Conservation (phyloP, 2,329 filamentous ascomycete genomes). For the Sporothrix brasiliensis region DNA sequence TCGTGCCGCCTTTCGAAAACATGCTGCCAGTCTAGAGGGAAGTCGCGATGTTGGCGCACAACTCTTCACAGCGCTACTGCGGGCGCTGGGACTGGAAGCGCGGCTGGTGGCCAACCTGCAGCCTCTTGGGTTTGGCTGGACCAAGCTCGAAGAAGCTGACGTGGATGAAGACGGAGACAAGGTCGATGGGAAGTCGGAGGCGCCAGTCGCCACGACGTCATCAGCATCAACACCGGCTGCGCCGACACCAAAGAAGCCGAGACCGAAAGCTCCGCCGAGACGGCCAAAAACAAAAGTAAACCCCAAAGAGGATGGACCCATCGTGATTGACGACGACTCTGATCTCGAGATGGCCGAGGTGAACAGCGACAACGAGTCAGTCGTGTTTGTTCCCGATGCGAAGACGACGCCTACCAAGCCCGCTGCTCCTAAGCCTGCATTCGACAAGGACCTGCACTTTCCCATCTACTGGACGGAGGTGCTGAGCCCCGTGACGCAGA, state of each 20-base stretch:
- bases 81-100: conserved; percentile 79
- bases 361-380: conserved; percentile 61
- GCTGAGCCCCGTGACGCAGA: conserved; percentile 77
- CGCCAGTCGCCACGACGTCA: neutral
- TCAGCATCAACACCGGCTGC: conserved; percentile 33
- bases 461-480: conserved; percentile 95
- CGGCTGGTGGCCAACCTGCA: conserved; percentile 84
- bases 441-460: conserved; percentile 76
- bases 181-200: conserved; percentile 24
- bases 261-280: neutral
- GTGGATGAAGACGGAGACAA: conserved; percentile 47
- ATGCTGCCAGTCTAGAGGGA: conserved; percentile 71
- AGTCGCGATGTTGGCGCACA: conserved; percentile 88
- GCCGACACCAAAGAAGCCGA: neutral
- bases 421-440: conserved; percentile 41
- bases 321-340: conserved; percentile 33
- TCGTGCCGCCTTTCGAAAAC: conserved; percentile 67
- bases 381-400: conserved; percentile 58
- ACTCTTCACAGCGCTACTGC: conserved; percentile 81
- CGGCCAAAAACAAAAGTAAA: neutral
- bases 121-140: conserved; percentile 87
- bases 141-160: conserved; percentile 77
- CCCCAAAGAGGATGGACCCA: neutral
- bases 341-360: conserved; percentile 53
- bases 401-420: conserved; percentile 39